A percentile compares a stretch with the other conserved stretches of the same genome.
phyloP scores from a whole-genome alignment of 768 basidiomycete species.

The Suillus placidus region DNA sequence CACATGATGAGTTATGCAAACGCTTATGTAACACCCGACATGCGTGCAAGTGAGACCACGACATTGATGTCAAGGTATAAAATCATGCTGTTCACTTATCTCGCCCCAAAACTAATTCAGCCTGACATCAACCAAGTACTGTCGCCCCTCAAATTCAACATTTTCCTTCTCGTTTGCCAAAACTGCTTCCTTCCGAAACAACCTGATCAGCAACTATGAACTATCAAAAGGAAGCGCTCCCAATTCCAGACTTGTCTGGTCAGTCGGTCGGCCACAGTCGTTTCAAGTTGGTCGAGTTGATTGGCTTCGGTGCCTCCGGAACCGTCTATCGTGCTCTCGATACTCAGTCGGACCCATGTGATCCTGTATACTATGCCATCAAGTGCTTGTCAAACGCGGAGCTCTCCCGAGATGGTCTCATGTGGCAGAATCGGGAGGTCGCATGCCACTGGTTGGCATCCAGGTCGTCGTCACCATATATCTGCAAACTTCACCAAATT shows the following conservation, averaged over 20 bases:
- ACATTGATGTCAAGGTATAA: not conserved
- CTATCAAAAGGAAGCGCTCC: constrained; percentile 30
- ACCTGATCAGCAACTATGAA: constrained; percentile 3
- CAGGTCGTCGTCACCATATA: constrained; percentile 49
- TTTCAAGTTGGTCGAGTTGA: constrained; percentile 58
- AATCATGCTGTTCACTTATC: not conserved
- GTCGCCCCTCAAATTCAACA: not conserved
- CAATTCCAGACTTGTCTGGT: constrained; percentile 48
- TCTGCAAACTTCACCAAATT: constrained; percentile 69
- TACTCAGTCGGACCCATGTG: constrained; percentile 38
- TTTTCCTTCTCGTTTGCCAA: not conserved
- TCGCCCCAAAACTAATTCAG: not conserved
- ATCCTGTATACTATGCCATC: constrained; percentile 60
- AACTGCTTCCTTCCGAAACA: not conserved
- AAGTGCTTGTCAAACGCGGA: constrained; percentile 71
- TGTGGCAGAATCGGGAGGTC: constrained; percentile 72
- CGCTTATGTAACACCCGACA: not conserved
- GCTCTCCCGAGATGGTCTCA: constrained; percentile 53
- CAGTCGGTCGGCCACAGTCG: constrained; percentile 56
- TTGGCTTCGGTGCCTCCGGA: constrained; percentile 79
- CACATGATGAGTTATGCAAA: not conserved
- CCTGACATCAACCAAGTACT: not conserved
- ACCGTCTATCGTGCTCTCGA: constrained; percentile 76
- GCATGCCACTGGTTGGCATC: constrained; percentile 52
- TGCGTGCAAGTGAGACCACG: not conserved